Evolutionary conservation across 2,329 filamentous ascomycete species (phyloP).

Genomic region (Trichoderma breve): DNA sequence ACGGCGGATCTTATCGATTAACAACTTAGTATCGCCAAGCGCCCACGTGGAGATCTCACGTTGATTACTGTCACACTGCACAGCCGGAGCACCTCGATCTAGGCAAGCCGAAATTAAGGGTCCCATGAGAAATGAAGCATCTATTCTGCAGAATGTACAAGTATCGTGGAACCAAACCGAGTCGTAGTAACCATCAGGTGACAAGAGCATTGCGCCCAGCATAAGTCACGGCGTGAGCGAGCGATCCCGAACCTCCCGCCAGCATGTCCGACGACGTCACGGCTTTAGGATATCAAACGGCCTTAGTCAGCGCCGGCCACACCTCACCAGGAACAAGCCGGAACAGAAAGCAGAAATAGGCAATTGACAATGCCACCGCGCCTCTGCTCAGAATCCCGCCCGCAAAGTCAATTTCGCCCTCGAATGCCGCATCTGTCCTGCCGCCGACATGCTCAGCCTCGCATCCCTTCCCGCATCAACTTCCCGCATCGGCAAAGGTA

Average conservation of each 20-base stretch:
- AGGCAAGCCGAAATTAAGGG: not conserved
- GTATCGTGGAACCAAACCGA: not conserved
- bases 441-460: constrained; percentile 2
- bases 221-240: not conserved
- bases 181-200: not conserved
- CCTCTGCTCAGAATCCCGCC: not conserved
- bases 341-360: not conserved
- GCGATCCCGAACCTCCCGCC: constrained; percentile 11
- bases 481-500: not conserved
- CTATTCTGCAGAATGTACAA: not conserved
- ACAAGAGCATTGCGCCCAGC: not conserved
- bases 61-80: not conserved
- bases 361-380: not conserved
- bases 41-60: not conserved
- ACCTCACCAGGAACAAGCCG: not conserved
- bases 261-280: not conserved
- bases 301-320: not conserved
- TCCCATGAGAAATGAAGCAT: not conserved
- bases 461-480: not conserved
- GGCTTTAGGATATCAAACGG: not conserved
- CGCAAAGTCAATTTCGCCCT: not conserved
- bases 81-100: not conserved
- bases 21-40: not conserved
- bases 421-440: not conserved
- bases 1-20: not conserved